A percentile compares a stretch with the other conserved stretches of the same genome.
phyloP scores from a whole-genome alignment of 2,329 filamentous ascomycete species.

The Penicillium sp. region DNA sequence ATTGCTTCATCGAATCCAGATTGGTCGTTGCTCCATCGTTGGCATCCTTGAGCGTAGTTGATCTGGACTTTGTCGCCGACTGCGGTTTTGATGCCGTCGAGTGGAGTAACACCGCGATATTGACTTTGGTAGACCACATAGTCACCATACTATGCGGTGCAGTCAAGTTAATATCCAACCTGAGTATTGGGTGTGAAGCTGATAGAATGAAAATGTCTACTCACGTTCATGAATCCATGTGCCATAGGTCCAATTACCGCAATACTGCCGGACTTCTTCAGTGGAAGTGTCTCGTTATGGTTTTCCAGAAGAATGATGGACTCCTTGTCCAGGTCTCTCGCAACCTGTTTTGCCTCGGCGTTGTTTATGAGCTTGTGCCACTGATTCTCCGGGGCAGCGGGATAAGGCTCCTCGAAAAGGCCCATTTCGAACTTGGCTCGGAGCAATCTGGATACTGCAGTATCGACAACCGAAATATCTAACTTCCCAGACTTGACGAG shows the following conservation, averaged over 20 bases:
- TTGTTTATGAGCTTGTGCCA: slow-evolving; percentile 63
- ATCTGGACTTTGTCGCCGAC: slow-evolving; percentile 57
- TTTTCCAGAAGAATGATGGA: slow-evolving; percentile 63
- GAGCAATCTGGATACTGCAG: slow-evolving; percentile 64
- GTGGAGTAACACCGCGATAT: slow-evolving; percentile 65
- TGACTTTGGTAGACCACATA: slow-evolving; percentile 67
- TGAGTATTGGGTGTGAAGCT: not conserved
- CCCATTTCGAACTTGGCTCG: slow-evolving; percentile 68
- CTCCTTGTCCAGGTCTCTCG: slow-evolving; percentile 63
- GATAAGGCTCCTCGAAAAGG: slow-evolving; percentile 69
- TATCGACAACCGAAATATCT: slow-evolving; percentile 59
- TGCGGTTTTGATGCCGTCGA: slow-evolving; percentile 65
- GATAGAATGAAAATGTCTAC: slow-evolving; percentile 23
- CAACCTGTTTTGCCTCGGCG: slow-evolving; percentile 56
- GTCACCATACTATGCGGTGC: slow-evolving; percentile 60
- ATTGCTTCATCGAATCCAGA: slow-evolving; percentile 67
- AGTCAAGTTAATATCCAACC: not conserved
- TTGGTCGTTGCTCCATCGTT: slow-evolving; percentile 69
- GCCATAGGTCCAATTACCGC: slow-evolving; percentile 76
- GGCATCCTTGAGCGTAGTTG: slow-evolving; percentile 67
- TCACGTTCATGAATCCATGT: slow-evolving; percentile 66
- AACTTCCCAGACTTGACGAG: slow-evolving; percentile 63
- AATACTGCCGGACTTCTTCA: slow-evolving; percentile 64
- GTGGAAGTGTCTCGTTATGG: slow-evolving; percentile 52
- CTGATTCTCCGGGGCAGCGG: slow-evolving; percentile 55